Conservation (phyloP, 2,329 filamentous ascomycete species). For the Ascochyta viciae-villosae region DNA sequence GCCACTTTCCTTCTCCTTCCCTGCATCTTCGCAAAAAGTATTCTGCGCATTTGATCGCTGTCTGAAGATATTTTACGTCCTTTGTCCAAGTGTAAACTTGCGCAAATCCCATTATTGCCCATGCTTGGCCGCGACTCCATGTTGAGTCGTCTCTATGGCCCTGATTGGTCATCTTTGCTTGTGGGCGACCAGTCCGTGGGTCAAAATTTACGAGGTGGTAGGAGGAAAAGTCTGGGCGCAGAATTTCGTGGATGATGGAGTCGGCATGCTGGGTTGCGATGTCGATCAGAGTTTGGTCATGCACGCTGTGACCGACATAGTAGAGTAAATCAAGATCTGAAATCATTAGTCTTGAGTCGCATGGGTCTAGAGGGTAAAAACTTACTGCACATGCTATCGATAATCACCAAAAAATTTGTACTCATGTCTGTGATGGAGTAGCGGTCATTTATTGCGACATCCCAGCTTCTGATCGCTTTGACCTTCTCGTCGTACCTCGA, state of each 20-base stretch:
- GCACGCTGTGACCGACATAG: slow-evolving; percentile 43
- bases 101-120: slow-evolving; percentile 58
- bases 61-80: slow-evolving; percentile 52
- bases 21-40: slow-evolving; percentile 56
- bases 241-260: slow-evolving; percentile 45
- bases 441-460: slow-evolving; percentile 49
- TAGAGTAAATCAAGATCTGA: slow-evolving; percentile 51
- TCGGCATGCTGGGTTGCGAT: slow-evolving; percentile 51
- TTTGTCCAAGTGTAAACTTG: slow-evolving; percentile 58
- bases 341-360: background rate
- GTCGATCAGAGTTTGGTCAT: slow-evolving; percentile 38
- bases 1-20: slow-evolving; percentile 39
- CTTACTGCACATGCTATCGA: slow-evolving; percentile 53
- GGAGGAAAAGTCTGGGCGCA: slow-evolving; percentile 46
- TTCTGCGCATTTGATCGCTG: slow-evolving; percentile 54
- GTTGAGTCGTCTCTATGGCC: slow-evolving; percentile 54
- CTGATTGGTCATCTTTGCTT: slow-evolving; percentile 58
- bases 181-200: slow-evolving; percentile 52
- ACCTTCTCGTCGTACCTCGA: slow-evolving; percentile 52
- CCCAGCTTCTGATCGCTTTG: slow-evolving; percentile 59
- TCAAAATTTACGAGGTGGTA: slow-evolving; percentile 58
- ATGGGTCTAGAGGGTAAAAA: background rate
- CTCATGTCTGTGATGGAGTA: slow-evolving; percentile 48
- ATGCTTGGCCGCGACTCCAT: slow-evolving; percentile 60
- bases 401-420: slow-evolving; percentile 52